Base-by-base conservation (phyloP, 176 grass and related monocot genomes). In the Cymbopogon citratus region DNA sequence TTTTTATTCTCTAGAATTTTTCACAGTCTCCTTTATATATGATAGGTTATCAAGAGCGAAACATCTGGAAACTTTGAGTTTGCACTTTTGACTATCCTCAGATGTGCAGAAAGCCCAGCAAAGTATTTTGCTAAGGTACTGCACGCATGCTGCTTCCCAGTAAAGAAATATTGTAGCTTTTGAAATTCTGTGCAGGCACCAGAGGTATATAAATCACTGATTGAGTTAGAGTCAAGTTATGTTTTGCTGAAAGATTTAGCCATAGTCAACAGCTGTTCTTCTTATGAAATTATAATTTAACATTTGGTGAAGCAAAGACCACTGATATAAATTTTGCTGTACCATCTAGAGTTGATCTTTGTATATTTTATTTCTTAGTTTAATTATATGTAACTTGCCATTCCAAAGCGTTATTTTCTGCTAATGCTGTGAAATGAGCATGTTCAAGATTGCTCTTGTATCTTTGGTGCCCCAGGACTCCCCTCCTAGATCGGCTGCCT, bases 71-170 rank as follows among this genome's bases (percentile, higher is more conserved):
- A 86, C 85, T 99, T 96, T 88, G 97, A 89, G 86, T 67, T 87
- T 90, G 97, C 91, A 71, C 85, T 99, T 67, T 60, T 99, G 27
- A 89, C 89, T 33, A 99, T 99, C 62, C 84, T 99, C 38, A 93
- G 97, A 76, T 96, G 93, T 34, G 89, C 97, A 29, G 90, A 99
- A 81, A 99, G 78, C 89, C 93, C 91, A 71, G 89, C 93, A 0
- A 99, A 96, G 83, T 99, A 88, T 90, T 99, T 99, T 90, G 93
- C 97, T 3, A 99, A 99, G 93, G 93, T 99, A 95, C 33, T 45
- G 81, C 65, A 59, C 45, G 62, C 18, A 46, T 88, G 80, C 35
- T 82, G 16, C 62, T 31, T 39, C 36, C 36, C 15, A 38, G 15
- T 79, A 75, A 79, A 74, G n/a, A 69, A 21, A 85, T 61, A 63